These are phyloP conservation scores for Erigeron canadensis DNA, from an alignment of 129 eudicot species.

Conservation along the genomic window DNA sequence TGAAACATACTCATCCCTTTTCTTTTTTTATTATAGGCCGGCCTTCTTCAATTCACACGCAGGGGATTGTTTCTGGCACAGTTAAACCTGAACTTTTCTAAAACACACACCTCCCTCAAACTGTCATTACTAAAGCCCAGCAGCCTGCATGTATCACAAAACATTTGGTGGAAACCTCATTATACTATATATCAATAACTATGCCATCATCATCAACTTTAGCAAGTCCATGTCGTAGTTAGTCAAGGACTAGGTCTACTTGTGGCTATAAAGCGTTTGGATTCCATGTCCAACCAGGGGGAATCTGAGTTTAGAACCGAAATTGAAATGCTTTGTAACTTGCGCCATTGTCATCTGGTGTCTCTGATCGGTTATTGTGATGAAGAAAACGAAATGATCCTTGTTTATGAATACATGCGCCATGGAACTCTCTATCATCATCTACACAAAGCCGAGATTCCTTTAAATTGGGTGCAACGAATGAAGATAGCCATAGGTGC, in stretches of 20 bases:
- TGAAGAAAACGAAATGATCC: constrained; percentile 21
- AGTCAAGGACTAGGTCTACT: neutral
- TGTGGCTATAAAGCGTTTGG: constrained; percentile 10
- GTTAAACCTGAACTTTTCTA: no score
- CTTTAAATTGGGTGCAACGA: constrained; percentile 19
- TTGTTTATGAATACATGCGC: constrained; percentile 13
- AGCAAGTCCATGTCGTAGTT: no score
- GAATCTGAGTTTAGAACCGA: constrained; percentile 3
- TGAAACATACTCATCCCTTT: no score
- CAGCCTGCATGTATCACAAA: no score
- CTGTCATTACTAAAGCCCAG: no score
- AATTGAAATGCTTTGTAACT: constrained; percentile 12
- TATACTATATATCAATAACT: no score
- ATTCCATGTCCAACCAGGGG: neutral
- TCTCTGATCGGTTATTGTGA: constrained; percentile 20
- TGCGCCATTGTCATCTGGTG: constrained; percentile 23
- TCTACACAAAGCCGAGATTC: constrained; percentile 11
- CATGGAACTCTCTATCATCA: constrained; percentile 16
- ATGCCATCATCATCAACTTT: no score
- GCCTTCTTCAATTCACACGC: no score
- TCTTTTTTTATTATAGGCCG: no score
- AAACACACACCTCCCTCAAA: no score
- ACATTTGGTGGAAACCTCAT: no score
- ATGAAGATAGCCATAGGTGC: constrained; percentile 20
- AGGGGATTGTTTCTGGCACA: no score